Evolutionary conservation across 2,329 filamentous ascomycete genomes (phyloP), one percentile per base, ranked within the genome.

Genomic region (Pseudogymnoascus pannorum): DNA sequence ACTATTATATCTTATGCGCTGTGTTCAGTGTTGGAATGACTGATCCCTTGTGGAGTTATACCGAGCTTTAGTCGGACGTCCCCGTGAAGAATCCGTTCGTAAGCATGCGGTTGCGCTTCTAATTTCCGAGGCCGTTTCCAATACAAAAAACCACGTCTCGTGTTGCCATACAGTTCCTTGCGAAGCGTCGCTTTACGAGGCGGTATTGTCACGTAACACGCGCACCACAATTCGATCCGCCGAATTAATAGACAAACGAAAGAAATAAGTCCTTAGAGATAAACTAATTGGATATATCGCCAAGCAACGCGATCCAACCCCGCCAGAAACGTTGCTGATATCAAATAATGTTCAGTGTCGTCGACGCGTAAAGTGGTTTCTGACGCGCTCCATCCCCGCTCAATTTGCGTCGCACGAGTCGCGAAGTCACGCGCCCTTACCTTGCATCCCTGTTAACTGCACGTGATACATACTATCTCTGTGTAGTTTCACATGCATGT

Each of bases 331-430:
- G 48, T 54, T 16, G 48, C 48, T 54, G 48, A 31, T 54, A 31
- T 54, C 26, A 11, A 54, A 54, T 31, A 54, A 54, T 54, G 48
- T 12, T 12, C n/a, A 14, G 20, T 31, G 48, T 54, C 48, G 48
- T 54, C n/a, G 26, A 54, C 48, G 48, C 48, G 48, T 54, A 54
- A 54, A 54, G 48, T 54, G 48, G 48, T 54, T 54, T 54, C 48
- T 20, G 48, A 54, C 48, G 48, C 48, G 48, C 26, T 31, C 4
- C 26, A 54, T 54, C 48, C 48, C 26, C 48, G 48, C 48, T 31
- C 48, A 31, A 54, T 54, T 31, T 54, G 26, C 16, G 26, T 31
- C 24, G 48, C 26, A 31, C 18, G 24, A 33, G 48, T 54, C 48
- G 48, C 48, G 48, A 54, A 54, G 48, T 54, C 48, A 54, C 48